Conservation (phyloP, 495 filamentous ascomycete species). For the Trichocladium antarcticum region DNA sequence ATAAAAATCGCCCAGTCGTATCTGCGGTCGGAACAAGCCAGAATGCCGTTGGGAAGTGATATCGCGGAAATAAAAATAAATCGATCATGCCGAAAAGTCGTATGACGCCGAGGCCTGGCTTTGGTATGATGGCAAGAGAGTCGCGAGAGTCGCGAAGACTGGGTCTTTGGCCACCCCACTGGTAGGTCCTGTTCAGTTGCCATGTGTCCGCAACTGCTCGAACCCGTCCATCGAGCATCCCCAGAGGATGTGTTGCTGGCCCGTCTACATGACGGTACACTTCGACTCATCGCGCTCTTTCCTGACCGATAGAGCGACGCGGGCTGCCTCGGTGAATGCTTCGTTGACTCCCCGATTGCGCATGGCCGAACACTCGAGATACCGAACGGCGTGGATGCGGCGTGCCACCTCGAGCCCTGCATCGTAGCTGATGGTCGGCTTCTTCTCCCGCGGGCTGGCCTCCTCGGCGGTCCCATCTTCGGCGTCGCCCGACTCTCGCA, state of each 20-base stretch:
- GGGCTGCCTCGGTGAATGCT: constrained; percentile 94
- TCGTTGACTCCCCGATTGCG: constrained; percentile 95
- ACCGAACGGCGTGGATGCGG: constrained; percentile 76
- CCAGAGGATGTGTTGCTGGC: not conserved
- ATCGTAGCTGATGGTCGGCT: constrained; percentile 77
- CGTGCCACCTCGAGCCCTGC: constrained; percentile 87
- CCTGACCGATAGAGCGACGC: constrained; percentile 90
- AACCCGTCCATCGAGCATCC: not conserved
- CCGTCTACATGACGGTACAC: constrained; percentile 46
- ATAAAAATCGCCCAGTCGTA: too few species aligned
- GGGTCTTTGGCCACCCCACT: too few species aligned
- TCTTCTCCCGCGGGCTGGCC: constrained; percentile 44
- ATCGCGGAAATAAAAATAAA: constrained; percentile 1
- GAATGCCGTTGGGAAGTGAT: not conserved
- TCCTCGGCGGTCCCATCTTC: constrained; percentile 36
- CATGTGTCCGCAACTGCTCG: too few species aligned
- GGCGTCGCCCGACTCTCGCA: constrained; percentile 62
- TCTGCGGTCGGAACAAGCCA: too few species aligned
- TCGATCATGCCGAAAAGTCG: not conserved
- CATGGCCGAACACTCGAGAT: constrained; percentile 98
- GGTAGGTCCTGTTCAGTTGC: not conserved
- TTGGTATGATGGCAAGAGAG: not conserved
- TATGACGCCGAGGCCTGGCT: constrained; percentile 8
- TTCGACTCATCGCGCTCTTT: constrained; percentile 45
- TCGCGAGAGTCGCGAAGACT: too few species aligned